Evolutionary conservation across 805 yeast genomes (phyloP).

Genomic region (Candida succiphila): DNA sequence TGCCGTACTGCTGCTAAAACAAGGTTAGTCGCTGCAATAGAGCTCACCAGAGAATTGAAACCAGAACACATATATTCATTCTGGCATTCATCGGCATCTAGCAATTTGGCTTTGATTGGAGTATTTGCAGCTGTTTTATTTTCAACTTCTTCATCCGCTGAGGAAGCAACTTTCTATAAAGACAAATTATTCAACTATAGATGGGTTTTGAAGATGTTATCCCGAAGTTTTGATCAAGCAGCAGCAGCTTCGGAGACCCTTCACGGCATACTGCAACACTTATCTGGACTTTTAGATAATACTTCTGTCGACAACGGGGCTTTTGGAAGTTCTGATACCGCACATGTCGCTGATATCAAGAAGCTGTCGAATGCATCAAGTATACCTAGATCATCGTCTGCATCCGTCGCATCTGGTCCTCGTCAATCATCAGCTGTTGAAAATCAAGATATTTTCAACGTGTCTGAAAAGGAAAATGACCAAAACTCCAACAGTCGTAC

Average conservation of each 20-base stretch:
- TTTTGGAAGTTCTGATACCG: background rate
- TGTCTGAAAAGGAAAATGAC: too few species aligned
- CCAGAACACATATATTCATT: constrained; percentile 81
- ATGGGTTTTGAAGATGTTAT: constrained; percentile 63
- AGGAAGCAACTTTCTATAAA: constrained; percentile 55
- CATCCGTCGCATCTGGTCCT: too few species aligned
- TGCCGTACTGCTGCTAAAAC: constrained; percentile 84
- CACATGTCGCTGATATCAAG: background rate
- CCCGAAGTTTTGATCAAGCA: constrained; percentile 72
- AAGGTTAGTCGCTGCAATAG: constrained; percentile 72
- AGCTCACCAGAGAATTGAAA: constrained; percentile 63
- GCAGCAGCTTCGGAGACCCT: constrained; percentile 63
- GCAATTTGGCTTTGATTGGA: constrained; percentile 75
- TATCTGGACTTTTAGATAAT: constrained; percentile 51
- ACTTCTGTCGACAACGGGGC: constrained; percentile 2
- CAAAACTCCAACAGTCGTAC: too few species aligned
- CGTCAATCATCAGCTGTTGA: too few species aligned
- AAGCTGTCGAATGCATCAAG: too few species aligned
- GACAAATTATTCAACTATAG: constrained; percentile 69
- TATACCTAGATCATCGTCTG: too few species aligned
- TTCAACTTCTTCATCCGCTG: constrained; percentile 51
- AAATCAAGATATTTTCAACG: too few species aligned
- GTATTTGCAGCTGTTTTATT: constrained; percentile 77
- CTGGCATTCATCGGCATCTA: constrained; percentile 80
- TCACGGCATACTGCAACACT: constrained; percentile 61